Evolutionary conservation across 345 rosid species (phyloP), one percentile per base, ranked within the genome.

Genomic region (Sonneratia caseolaris): DNA sequence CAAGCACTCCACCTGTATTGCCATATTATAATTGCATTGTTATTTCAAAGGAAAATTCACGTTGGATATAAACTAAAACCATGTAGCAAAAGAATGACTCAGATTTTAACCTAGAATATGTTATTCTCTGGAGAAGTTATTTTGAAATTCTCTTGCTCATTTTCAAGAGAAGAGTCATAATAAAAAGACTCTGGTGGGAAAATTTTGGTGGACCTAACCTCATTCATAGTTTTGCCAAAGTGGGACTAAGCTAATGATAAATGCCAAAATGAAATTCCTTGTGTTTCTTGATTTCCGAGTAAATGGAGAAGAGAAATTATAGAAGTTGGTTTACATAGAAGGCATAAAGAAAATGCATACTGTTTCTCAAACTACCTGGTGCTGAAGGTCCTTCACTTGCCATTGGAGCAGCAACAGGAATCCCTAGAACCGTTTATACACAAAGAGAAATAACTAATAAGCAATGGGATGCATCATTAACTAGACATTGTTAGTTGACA

Each of bases 381-480:
- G 79, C 37, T 37, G 70, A 32, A 70, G 72, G 42, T 48, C 74
- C 78, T 80, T 14, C 64, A 37, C 75, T 51, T 53, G 73, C 76
- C 9, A 61, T 32, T 11, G 83, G 81, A 74, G 40, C 62, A 5
- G 71, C 78, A 0, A 68, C 68, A 5, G 84, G 84, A 48, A 47
- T 6, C 36, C 75, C 75, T 42, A 42, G 43, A 27, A 1, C 75
- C 0, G 61, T 72, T 32, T 21, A 35, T 16, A 47, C 68, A 45
- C 15, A 45, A 13, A 72, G 21, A 45, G 5, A 42, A 27, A 22
- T 42, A 45, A 15, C 7, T 68, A 13, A 68, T 43, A n/a, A 43
- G 70, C 37, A 68, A 18, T 12, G 18, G 45, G 45, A 9, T 40
- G 37, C 24, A 32, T 22, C 8, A 22, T 68, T 21, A n/a, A 18